Base-by-base conservation (phyloP, 495 filamentous ascomycete genomes). In the Neurospora sp. region DNA sequence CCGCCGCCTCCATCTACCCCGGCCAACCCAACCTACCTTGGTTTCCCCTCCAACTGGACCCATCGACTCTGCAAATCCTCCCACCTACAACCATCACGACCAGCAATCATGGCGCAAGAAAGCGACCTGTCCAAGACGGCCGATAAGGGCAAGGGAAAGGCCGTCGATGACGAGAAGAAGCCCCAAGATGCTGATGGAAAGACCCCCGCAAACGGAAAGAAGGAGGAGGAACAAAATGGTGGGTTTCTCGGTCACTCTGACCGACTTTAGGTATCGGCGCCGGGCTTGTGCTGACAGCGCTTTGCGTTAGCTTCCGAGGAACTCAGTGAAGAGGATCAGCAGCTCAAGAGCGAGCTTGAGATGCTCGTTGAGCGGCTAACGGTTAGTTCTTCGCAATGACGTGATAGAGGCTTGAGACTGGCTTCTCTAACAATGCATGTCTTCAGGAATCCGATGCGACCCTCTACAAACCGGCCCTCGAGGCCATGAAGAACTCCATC, bases 61-160 rank as follows among this genome's bases (percentile, higher is more conserved):
- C 59, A 69, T 40, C 27, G 39, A 38, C 31, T 39, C 20, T 35
- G 54, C 54, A 27, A 66, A 66, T 35, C 71, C 38, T 27, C 72
- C 69, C 70, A 72, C 46, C 71, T 54, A 70, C 69, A 27, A 27
- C 72, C 69, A 85, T 73, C 54, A 66, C 54, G 12, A 35, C 54
- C 27, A 35, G 14, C 14, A 18, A 66, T 18, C 80, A 98, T 99
- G 96, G 93, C 94, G 83, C 90, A 96, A 87, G 92, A 94, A 82
- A 93, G 92, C 84, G 93, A 96, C 84, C 88, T 90, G 87, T 88
- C 91, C 81, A 93, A 91, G 82, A 84, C 89, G 80, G 87, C 89
- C 81, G 94, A 97, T 84, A 98, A 98, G 87, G 96, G 94, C 83
- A 98, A 98, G 87, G 94, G 91, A 79, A 99, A 97, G 86, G 91